Evolutionary conservation across 371 early-diverging fungal species (phyloP).

Genomic region (Apophysomyces ossiformis): DNA sequence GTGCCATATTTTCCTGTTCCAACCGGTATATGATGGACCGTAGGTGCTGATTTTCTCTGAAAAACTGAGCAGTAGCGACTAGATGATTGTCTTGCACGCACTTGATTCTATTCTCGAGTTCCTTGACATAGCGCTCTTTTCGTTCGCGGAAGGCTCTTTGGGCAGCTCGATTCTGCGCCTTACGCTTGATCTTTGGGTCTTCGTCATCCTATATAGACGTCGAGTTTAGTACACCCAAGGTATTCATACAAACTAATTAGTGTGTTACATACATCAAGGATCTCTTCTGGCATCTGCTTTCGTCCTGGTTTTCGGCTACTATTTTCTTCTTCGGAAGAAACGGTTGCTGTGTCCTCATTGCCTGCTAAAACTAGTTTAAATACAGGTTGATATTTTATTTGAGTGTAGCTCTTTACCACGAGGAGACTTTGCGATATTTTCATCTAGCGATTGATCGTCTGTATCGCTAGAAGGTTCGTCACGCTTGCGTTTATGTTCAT

Average conservation of each 20-base stretch:
- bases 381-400: slow-evolving; percentile 9
- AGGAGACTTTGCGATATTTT: slow-evolving; percentile 39
- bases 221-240: too few species aligned
- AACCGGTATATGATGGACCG: slow-evolving; percentile 39
- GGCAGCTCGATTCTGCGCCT: slow-evolving; percentile 79
- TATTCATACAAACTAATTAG: neutral
- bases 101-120: slow-evolving; percentile 66
- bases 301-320: slow-evolving; percentile 34
- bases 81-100: slow-evolving; percentile 56
- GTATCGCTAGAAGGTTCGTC: slow-evolving; percentile 30
- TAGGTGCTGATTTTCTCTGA: slow-evolving; percentile 49
- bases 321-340: slow-evolving; percentile 18
- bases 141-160: slow-evolving; percentile 80
- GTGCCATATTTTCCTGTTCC: slow-evolving; percentile 42
- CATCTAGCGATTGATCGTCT: slow-evolving; percentile 28
- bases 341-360: slow-evolving; percentile 4
- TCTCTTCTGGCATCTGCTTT: slow-evolving; percentile 38
- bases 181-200: slow-evolving; percentile 63
- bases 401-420: slow-evolving; percentile 20
- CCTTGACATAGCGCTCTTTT: slow-evolving; percentile 71
- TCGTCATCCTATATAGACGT: slow-evolving; percentile 34
- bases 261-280: slow-evolving; percentile 20
- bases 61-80: slow-evolving; percentile 32
- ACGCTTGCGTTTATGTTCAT: slow-evolving; percentile 34
- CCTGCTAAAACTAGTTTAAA: slow-evolving; percentile 9